Percentiles rank a stretch among this genome's conserved stretches.
phyloP scores from a whole-genome alignment of 2,329 filamentous ascomycete genomes.

The Calonectria honghensis region DNA sequence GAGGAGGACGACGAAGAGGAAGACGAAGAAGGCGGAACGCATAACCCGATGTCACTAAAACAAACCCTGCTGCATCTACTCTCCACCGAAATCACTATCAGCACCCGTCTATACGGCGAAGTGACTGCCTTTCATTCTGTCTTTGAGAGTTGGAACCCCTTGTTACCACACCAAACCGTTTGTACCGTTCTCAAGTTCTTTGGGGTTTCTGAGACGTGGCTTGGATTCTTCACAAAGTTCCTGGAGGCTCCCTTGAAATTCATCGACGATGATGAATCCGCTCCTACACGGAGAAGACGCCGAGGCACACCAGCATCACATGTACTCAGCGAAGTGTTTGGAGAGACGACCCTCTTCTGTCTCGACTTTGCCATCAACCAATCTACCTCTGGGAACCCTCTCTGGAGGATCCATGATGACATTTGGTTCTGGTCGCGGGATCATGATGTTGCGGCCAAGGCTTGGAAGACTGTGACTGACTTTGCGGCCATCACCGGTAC shows the following conservation, averaged over 20 bases:
- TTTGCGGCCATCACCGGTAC: slow-evolving; percentile 75
- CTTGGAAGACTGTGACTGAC: slow-evolving; percentile 74
- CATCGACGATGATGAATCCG: slow-evolving; percentile 69
- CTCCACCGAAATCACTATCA: slow-evolving; percentile 68
- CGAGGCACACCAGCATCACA: slow-evolving; percentile 77
- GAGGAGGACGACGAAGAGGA: slow-evolving; percentile 36
- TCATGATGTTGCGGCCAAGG: slow-evolving; percentile 70
- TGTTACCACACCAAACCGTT: slow-evolving; percentile 74
- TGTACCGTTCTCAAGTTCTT: slow-evolving; percentile 75
- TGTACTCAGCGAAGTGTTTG: slow-evolving; percentile 74
- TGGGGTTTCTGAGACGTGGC: slow-evolving; percentile 73
- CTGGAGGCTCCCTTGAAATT: slow-evolving; percentile 77
- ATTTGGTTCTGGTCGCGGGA: slow-evolving; percentile 80
- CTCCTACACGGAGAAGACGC: slow-evolving; percentile 66
- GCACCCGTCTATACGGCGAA: slow-evolving; percentile 66
- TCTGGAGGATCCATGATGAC: slow-evolving; percentile 79
- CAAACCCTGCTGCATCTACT: slow-evolving; percentile 69
- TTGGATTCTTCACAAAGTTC: slow-evolving; percentile 76
- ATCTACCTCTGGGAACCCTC: slow-evolving; percentile 69
- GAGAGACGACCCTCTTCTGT: slow-evolving; percentile 77
- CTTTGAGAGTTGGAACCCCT: slow-evolving; percentile 66
- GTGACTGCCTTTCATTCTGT: slow-evolving; percentile 67
- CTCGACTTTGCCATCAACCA: slow-evolving; percentile 80
- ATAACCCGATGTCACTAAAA: slow-evolving; percentile 65
- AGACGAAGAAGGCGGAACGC: slow-evolving; percentile 39